phyloP scores from a whole-genome alignment of 306 rosid species.

The Gynostemma pentaphyllum region DNA sequence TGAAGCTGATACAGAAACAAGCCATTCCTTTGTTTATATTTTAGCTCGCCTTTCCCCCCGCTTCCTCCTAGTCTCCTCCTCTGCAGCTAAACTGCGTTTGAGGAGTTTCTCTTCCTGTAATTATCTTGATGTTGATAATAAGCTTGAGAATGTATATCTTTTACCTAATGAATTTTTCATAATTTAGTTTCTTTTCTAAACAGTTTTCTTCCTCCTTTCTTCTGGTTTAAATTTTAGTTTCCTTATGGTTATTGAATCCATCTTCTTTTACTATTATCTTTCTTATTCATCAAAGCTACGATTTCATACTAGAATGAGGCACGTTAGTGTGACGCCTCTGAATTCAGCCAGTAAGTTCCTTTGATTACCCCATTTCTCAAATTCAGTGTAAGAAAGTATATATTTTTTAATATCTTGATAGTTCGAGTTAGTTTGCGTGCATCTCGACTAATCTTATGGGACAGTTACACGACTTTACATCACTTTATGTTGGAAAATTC shows the following conservation, averaged over 20 bases:
- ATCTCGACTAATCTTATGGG: no score
- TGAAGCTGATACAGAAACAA: constrained; percentile 1
- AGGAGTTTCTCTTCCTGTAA: constrained; percentile 1
- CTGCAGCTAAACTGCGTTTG: constrained; percentile 6
- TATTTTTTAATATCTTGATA: no score
- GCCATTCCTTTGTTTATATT: constrained; percentile 4
- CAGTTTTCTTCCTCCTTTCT: neutral
- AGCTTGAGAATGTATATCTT: constrained; percentile 8
- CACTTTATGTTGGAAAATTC: no score
- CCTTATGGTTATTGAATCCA: no score
- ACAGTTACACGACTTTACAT: no score
- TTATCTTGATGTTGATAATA: constrained; percentile 4
- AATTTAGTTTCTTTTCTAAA: neutral
- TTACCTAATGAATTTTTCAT: neutral
- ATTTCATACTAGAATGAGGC: no score
- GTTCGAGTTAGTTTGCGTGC: no score
- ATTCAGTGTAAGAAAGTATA: no score
- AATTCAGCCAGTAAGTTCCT: neutral
- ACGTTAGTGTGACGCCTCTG: no score
- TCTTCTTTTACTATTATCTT: neutral
- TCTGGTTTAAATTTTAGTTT: neutral
- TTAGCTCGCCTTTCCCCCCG: constrained; percentile 5
- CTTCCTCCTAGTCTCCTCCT: constrained; percentile 9
- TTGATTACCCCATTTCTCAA: neutral
- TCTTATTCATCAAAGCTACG: no score